Percentiles rank a stretch among this genome's conserved stretches.
These are phyloP conservation scores for Scedosporium aurantiacum DNA, from an alignment of 2,329 filamentous ascomycete species.

Conservation along the genomic window DNA sequence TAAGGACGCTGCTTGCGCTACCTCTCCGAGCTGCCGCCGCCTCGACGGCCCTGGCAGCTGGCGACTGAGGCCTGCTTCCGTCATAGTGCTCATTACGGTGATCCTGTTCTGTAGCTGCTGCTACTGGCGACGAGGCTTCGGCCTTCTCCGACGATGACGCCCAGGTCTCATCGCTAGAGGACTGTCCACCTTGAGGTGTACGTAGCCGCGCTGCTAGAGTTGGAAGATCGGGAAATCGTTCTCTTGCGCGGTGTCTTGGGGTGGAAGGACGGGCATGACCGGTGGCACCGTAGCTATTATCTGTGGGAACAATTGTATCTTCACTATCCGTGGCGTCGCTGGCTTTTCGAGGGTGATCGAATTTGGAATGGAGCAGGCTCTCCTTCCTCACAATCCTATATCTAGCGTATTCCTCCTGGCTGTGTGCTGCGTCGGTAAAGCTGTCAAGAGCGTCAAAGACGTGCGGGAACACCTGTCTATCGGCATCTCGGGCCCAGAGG, in stretches of 20 bases:
- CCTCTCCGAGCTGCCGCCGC: constrained; percentile 15
- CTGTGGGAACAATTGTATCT: constrained; percentile 17
- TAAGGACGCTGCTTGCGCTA: constrained; percentile 24
- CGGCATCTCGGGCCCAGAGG: constrained; percentile 80
- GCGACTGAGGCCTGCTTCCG: neutral
- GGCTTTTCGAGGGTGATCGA: constrained; percentile 16
- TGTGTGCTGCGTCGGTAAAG: constrained; percentile 48
- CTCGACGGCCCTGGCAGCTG: constrained; percentile 4
- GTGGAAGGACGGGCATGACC: constrained; percentile 1
- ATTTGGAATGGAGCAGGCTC: constrained; percentile 28
- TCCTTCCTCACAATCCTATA: constrained; percentile 41
- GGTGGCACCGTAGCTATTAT: neutral
- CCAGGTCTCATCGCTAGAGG: constrained; percentile 9
- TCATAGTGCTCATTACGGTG: neutral
- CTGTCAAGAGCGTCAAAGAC: constrained; percentile 80
- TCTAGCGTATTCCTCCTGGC: constrained; percentile 48
- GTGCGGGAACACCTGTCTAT: constrained; percentile 76
- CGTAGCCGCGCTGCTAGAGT: constrained; percentile 7
- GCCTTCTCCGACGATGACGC: constrained; percentile 11
- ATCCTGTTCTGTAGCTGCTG: neutral
- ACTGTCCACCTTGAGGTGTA: neutral
- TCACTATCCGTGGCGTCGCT: constrained; percentile 22
- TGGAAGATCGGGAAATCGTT: constrained; percentile 8
- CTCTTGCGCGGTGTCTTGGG: constrained; percentile 19
- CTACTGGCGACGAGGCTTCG: constrained; percentile 1